These are phyloP conservation scores for Huntiella savannae DNA, from an alignment of 2,329 filamentous ascomycete species.

Conservation along the genomic window DNA sequence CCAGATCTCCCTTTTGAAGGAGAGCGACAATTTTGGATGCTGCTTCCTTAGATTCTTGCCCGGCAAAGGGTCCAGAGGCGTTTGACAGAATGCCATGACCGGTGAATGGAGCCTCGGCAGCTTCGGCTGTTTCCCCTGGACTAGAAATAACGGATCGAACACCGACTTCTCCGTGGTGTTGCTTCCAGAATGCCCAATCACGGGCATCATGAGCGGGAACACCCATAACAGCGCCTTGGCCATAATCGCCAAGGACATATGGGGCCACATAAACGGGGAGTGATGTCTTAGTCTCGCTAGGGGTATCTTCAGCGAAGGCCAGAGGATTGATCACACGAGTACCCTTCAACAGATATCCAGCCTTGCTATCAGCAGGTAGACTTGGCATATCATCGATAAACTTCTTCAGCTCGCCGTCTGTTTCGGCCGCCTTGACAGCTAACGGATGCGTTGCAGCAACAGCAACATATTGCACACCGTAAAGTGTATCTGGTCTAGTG, in stretches of 20 bases:
- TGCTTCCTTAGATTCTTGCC: slow-evolving; percentile 43
- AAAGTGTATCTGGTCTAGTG: slow-evolving; percentile 70
- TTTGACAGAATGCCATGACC: slow-evolving; percentile 49
- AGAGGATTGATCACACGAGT: slow-evolving; percentile 48
- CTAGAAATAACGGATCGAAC: slow-evolving; percentile 40
- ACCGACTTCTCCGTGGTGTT: slow-evolving; percentile 41
- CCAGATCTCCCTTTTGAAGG: slow-evolving; percentile 36
- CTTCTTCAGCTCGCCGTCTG: slow-evolving; percentile 40
- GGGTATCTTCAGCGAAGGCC: slow-evolving; percentile 30
- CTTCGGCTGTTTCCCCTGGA: slow-evolving; percentile 9
- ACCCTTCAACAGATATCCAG: slow-evolving; percentile 47
- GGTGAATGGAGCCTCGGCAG: slow-evolving; percentile 34
- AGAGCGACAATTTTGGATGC: slow-evolving; percentile 39
- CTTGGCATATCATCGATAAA: slow-evolving; percentile 48
- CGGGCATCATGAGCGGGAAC: slow-evolving; percentile 69
- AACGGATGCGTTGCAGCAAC: slow-evolving; percentile 55
- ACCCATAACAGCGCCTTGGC: slow-evolving; percentile 79
- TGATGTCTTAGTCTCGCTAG: slow-evolving; percentile 31
- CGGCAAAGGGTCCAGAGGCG: slow-evolving; percentile 44
- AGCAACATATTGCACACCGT: slow-evolving; percentile 70
- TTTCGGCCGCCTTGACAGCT: slow-evolving; percentile 39
- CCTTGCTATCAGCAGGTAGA: slow-evolving; percentile 36
- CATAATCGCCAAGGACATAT: slow-evolving; percentile 72
- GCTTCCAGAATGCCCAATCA: slow-evolving; percentile 63
- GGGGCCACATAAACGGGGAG: slow-evolving; percentile 66